Conservation (phyloP, 495 filamentous ascomycete species). For the Amorphotheca resinae region DNA sequence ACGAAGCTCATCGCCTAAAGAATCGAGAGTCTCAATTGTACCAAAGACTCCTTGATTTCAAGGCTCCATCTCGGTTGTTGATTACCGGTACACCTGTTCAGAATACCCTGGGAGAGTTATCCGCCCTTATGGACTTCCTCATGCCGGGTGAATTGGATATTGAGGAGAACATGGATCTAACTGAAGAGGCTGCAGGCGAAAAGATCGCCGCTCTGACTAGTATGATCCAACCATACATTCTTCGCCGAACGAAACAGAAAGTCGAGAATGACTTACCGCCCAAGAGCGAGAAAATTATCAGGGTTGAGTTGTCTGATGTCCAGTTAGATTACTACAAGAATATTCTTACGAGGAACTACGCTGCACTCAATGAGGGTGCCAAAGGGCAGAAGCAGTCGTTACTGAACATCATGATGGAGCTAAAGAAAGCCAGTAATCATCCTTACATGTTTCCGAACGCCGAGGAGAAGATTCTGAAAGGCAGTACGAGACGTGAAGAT, state of each 20-base stretch:
- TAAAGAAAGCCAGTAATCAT: slow-evolving; percentile 98
- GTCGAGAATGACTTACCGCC: slow-evolving; percentile 92
- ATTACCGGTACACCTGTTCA: slow-evolving; percentile 98
- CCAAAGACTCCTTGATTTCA: slow-evolving; percentile 68
- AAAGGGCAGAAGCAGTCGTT: slow-evolving; percentile 85
- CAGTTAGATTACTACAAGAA: slow-evolving; percentile 98
- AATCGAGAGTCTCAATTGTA: slow-evolving; percentile 92
- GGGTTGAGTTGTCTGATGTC: slow-evolving; percentile 88
- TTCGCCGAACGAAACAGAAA: slow-evolving; percentile 93
- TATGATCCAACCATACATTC: slow-evolving; percentile 72
- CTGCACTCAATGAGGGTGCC: slow-evolving; percentile 78
- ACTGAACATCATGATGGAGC: slow-evolving; percentile 99
- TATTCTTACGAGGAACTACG: slow-evolving; percentile 92
- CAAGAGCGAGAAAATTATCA: slow-evolving; percentile 97
- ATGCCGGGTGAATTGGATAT: slow-evolving; percentile 81
- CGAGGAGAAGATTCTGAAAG: slow-evolving; percentile 73
- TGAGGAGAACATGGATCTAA: slow-evolving; percentile 78
- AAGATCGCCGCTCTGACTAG: slow-evolving; percentile 38
- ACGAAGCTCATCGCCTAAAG: slow-evolving; percentile 95
- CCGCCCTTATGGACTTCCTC: slow-evolving; percentile 86
- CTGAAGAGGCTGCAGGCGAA: slow-evolving; percentile 48
- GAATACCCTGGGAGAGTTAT: slow-evolving; percentile 86
- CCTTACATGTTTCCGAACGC: slow-evolving; percentile 94
- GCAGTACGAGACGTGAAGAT: slow-evolving; percentile 69
- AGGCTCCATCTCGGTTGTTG: slow-evolving; percentile 70